phyloP scores from a whole-genome alignment of 106 monocot species.

The Xerophyta viscosa region DNA sequence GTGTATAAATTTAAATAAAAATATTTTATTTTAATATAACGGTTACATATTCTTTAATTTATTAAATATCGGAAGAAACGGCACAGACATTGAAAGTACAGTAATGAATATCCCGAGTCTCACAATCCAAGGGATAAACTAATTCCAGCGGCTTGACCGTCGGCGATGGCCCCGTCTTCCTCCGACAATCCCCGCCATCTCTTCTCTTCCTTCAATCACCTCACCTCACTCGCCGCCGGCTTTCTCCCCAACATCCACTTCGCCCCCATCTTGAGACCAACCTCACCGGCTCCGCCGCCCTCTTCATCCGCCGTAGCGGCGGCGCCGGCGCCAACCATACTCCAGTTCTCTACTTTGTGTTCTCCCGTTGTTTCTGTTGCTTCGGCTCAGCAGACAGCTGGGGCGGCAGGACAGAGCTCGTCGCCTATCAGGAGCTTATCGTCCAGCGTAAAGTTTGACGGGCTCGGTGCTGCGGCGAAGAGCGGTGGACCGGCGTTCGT shows the following conservation, averaged over 20 bases:
- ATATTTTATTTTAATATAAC: no score
- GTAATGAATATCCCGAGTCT: no score
- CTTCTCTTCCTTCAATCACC: background rate
- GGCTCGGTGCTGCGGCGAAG: slow-evolving; percentile 21
- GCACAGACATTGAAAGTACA: no score
- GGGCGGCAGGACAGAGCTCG: slow-evolving; percentile 1
- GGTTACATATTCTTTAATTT: no score
- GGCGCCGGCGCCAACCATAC: slow-evolving; percentile 10
- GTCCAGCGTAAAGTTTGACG: slow-evolving; percentile 46
- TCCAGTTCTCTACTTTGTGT: slow-evolving; percentile 14
- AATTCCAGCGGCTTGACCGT: no score
- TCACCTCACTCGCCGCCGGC: slow-evolving; percentile 3
- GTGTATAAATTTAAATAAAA: no score
- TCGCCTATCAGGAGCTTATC: slow-evolving; percentile 37
- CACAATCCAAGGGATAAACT: no score
- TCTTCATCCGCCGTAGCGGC: slow-evolving; percentile 3
- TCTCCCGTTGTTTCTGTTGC: no score
- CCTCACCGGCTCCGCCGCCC: background rate
- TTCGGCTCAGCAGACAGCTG: slow-evolving; percentile 1
- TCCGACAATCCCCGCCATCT: background rate
- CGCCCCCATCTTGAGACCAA: background rate
- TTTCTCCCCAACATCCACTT: background rate
- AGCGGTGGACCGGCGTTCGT: slow-evolving; percentile 71
- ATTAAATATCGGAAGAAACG: no score
- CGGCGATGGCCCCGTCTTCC: slow-evolving; percentile 1